Evolutionary conservation across 2,329 filamentous ascomycete genomes (phyloP).

Genomic region (Colletotrichum tamarilloi): DNA sequence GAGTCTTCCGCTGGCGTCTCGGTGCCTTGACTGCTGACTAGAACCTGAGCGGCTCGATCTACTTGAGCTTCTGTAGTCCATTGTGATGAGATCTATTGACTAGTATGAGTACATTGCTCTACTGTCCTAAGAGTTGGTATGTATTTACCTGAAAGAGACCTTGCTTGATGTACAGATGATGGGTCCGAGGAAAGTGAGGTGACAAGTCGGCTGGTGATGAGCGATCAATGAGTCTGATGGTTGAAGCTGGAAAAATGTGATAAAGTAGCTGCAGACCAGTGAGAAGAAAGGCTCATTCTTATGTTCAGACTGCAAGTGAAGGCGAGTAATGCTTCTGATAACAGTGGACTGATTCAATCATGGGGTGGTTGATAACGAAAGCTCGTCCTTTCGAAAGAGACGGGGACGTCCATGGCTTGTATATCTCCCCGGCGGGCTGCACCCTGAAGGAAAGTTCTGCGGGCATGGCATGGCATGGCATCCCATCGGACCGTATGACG

Average conservation of each 20-base stretch:
- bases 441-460: slow-evolving; percentile 7
- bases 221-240: not conserved
- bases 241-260: not conserved
- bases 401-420: not conserved
- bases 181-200: no score
- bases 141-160: not conserved
- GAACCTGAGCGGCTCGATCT: not conserved
- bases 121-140: not conserved
- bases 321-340: not conserved
- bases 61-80: slow-evolving; percentile 7
- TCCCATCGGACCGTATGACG: not conserved
- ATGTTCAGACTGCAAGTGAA: not conserved
- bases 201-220: not conserved
- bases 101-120: not conserved
- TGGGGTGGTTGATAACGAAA: not conserved
- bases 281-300: not conserved
- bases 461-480: not conserved
- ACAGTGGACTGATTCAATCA: not conserved
- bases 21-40: not conserved
- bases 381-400: not conserved
- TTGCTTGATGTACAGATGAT: not conserved
- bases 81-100: not conserved
- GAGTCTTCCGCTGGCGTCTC: not conserved
- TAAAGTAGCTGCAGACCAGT: not conserved
- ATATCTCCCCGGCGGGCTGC: not conserved